phyloP scores from a whole-genome alignment of 2,329 filamentous ascomycete species.

The Hymenoscyphus scutula region DNA sequence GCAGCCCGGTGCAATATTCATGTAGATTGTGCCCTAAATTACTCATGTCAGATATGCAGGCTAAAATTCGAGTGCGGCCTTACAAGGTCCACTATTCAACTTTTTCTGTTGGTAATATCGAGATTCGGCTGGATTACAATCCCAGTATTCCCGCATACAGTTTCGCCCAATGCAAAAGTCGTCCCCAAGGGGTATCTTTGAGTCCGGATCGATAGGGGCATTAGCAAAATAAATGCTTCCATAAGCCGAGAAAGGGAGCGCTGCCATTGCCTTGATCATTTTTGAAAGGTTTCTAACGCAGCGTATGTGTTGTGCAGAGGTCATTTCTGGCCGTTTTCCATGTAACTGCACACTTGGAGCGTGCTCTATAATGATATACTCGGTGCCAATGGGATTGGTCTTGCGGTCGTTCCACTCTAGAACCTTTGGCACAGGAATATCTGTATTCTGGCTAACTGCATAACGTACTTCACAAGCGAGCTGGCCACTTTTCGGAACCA shows the following conservation, averaged over 20 bases:
- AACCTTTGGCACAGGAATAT: constrained; percentile 42
- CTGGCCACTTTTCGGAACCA: too few relatives aligned
- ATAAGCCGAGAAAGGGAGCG: constrained; percentile 37
- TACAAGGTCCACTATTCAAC: constrained; percentile 42
- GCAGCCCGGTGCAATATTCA: constrained; percentile 39
- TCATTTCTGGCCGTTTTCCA: constrained; percentile 36
- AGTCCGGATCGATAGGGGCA: constrained; percentile 11
- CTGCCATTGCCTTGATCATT: constrained; percentile 21
- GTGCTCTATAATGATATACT: constrained; percentile 44
- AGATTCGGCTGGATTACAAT: constrained; percentile 34
- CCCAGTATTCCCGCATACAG: constrained; percentile 31
- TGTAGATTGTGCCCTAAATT: constrained; percentile 37
- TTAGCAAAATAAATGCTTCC: constrained; percentile 37
- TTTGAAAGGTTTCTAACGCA: constrained; percentile 22
- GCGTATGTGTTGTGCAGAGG: constrained; percentile 30
- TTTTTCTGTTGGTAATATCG: constrained; percentile 8
- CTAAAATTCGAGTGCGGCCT: constrained; percentile 11
- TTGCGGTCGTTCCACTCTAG: constrained; percentile 43
- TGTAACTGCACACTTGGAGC: constrained; percentile 36
- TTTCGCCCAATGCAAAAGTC: constrained; percentile 36
- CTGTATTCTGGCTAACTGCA: constrained; percentile 33
- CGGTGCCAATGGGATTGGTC: constrained; percentile 34
- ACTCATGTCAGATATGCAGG: not conserved
- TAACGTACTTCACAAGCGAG: too few relatives aligned
- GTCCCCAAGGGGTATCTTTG: constrained; percentile 14